Evolutionary conservation across 2,329 filamentous ascomycete genomes (phyloP).

Genomic region (Lizonia empirigonia): DNA sequence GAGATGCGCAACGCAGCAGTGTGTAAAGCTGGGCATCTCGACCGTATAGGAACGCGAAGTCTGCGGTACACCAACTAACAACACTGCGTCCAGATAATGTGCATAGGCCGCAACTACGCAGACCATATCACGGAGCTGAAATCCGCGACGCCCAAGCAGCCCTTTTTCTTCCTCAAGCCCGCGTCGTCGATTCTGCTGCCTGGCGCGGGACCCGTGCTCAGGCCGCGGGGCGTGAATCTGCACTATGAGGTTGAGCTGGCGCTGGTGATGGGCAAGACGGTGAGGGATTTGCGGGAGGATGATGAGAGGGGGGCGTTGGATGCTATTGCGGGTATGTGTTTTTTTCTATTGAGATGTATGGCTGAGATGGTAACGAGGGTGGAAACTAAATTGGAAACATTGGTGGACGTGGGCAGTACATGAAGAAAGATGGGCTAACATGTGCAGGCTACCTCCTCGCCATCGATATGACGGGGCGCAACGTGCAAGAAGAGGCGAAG

Average conservation of each 20-base stretch:
- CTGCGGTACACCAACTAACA: too few relatives aligned
- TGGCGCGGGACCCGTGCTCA: constrained; percentile 76
- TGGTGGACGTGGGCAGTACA: background rate
- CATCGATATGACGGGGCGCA: constrained; percentile 97
- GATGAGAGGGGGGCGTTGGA: constrained; percentile 78
- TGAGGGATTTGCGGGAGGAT: constrained; percentile 75
- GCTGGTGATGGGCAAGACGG: constrained; percentile 80
- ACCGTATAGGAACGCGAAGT: too few relatives aligned
- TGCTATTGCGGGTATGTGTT: constrained; percentile 74
- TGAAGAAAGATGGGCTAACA: background rate
- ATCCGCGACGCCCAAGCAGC: constrained; percentile 85
- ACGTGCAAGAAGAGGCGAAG: constrained; percentile 95
- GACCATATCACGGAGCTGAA: constrained; percentile 94
- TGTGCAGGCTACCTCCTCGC: constrained; percentile 77
- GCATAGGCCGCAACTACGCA: constrained; percentile 97
- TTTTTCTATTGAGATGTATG: background rate
- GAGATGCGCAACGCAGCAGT: too few relatives aligned
- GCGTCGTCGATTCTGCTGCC: constrained; percentile 83
- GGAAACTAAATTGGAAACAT: background rate
- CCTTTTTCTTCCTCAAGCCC: constrained; percentile 99
- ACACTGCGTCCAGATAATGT: constrained; percentile 78
- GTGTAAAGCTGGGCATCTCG: too few relatives aligned
- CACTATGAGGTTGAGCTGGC: constrained; percentile 97
- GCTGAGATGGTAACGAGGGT: background rate
- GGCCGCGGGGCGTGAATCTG: constrained; percentile 80